Evolutionary conservation across 1,139 yeast species (phyloP).

Genomic region (Lodderomyces parapsilosis): DNA sequence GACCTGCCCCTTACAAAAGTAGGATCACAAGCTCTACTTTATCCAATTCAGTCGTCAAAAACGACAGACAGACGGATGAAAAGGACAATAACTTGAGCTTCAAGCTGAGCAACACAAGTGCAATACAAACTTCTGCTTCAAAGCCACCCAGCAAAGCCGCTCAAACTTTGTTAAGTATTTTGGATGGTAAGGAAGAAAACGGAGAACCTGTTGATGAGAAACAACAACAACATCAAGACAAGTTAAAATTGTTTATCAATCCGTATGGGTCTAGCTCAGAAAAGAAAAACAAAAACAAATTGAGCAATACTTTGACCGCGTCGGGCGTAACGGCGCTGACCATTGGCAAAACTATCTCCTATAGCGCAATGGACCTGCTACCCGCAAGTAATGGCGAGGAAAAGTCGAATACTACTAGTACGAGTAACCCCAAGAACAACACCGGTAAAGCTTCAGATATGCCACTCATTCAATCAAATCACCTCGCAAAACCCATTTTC

Average conservation of each 20-base stretch:
- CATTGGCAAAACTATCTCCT: constrained; percentile 36
- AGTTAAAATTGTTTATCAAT: constrained; percentile 13
- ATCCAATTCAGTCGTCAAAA: constrained; percentile 13
- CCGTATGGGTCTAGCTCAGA: constrained; percentile 13
- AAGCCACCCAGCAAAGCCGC: constrained; percentile 62
- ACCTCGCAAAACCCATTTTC: not conserved
- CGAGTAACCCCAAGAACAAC: not conserved
- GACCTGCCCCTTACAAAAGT: constrained; percentile 66
- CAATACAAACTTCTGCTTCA: constrained; percentile 6
- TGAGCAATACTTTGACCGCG: not conserved
- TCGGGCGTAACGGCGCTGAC: constrained; percentile 32
- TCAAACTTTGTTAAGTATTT: constrained; percentile 57
- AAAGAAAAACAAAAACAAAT: not conserved
- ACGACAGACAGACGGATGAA: constrained; percentile 8
- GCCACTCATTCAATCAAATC: not conserved
- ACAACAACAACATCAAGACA: constrained; percentile 11
- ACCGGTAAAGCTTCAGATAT: not conserved
- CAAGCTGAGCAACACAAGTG: not conserved
- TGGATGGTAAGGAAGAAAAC: constrained; percentile 39
- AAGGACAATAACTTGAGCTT: not conserved
- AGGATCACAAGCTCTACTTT: constrained; percentile 34
- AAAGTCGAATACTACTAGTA: too few species aligned
- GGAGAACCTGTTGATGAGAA: constrained; percentile 5
- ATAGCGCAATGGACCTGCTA: constrained; percentile 31
- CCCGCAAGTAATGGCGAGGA: too few species aligned